Base-by-base conservation (phyloP, 371 early-diverging fungal genomes). In the Apophysomyces trapeziformis region DNA sequence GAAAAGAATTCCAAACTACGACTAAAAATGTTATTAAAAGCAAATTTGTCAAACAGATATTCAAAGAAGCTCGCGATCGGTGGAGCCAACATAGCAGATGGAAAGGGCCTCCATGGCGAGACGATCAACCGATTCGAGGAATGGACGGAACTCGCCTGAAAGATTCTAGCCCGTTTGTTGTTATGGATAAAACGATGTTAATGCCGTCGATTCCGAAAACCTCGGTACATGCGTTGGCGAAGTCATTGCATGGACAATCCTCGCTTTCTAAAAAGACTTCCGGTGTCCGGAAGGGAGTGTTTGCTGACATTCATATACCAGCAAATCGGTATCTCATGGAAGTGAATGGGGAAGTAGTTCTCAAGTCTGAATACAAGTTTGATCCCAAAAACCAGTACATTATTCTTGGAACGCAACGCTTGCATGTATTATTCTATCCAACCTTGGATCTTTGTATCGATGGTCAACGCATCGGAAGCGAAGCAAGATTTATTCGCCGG, bases 371-470 rank as follows among this genome's bases (percentile, higher is more conserved):
- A 26, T 90, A 88, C 72, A 89, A 84, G 57, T 75, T 79, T 47
- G 86, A 89, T 58, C 82, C 85, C 4, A 80, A 79, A 60, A 90
- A 90, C 65, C 75, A 88, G 60, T 90, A 87, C 72, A 73, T 78
- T 32, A 66, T 86, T 8, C 61, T 91, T 57, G 87, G 87, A 4
- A 87, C 89, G 2, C 79, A 86, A 2, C 78, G 86, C 9, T 90
- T 91, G 6, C 89, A 87, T 71, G 89, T 93, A 13, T 82, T 89
- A 57, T 85, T 90, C 54, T 89, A 92, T 65, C 90, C 91, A 0
- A 82, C 84, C 1, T 67, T 90, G 38, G 84, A 90, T 45, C 73
- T 91, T 13, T 86, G 82, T 36, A 87, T 95, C 1, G 95, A 95
- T 69, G 89, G 92, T 60, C 82, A 93, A 18, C 77, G 84, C 16